Conservation (phyloP, 2,329 filamentous ascomycete genomes). For the Fusarium sp. region DNA sequence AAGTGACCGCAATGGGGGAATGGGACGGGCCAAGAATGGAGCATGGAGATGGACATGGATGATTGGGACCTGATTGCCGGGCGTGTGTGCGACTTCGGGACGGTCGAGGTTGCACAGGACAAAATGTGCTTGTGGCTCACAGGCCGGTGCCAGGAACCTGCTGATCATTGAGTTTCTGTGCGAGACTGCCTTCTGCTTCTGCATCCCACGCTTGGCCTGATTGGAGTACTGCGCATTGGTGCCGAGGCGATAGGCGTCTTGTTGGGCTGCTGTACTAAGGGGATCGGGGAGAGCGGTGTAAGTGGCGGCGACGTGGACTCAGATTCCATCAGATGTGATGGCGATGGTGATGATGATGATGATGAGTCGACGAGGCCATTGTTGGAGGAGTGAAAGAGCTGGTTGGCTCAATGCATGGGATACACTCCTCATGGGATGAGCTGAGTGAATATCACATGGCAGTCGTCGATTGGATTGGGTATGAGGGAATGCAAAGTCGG, state of each 20-base stretch:
- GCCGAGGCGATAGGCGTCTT: constrained; percentile 2
- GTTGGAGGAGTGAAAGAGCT: neutral
- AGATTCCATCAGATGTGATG: constrained; percentile 15
- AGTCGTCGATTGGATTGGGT: neutral
- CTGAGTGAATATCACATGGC: neutral
- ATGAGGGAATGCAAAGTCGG: neutral
- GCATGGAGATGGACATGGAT: constrained; percentile 17
- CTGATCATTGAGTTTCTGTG: constrained; percentile 18
- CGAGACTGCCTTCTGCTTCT: neutral
- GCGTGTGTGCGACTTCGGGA: constrained; percentile 40
- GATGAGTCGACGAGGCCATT: constrained; percentile 23
- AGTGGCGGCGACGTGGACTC: constrained; percentile 21
- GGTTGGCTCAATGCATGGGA: constrained; percentile 10
- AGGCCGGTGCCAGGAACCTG: constrained; percentile 15
- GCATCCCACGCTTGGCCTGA: neutral
- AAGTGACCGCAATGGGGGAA: constrained; percentile 5
- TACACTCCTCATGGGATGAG: neutral
- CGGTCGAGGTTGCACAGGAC: constrained; percentile 23
- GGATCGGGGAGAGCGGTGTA: constrained; percentile 20
- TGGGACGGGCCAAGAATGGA: constrained; percentile 20
- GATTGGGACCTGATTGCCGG: constrained; percentile 13
- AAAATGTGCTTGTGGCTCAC: constrained; percentile 13
- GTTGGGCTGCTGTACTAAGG: constrained; percentile 11
- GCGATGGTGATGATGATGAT: constrained; percentile 28
- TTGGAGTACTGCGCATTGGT: neutral